Evolutionary conservation across 768 basidiomycete genomes (phyloP), one percentile per base, ranked within the genome.

Genomic region (Fomitopsis pulvina): DNA sequence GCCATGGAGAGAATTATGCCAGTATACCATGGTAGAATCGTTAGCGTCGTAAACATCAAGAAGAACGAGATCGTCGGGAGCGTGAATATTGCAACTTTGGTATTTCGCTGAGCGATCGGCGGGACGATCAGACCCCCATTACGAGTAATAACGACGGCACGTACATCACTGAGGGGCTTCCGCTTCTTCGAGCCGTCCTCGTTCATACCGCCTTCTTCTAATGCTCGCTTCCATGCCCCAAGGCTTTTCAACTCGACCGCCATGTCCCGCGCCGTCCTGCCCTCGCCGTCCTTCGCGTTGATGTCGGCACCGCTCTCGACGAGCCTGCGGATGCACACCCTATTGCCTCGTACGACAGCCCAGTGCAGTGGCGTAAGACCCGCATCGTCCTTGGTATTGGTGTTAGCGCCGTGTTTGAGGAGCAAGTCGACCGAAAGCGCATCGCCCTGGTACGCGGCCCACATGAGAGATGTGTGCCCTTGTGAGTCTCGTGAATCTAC

Each of bases 391-490:
- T 78, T 77, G 11, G 84, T 66, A 51, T 81, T 81, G 0, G 85
- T 74, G 51, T 81, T 87, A 1, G 96, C 93, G 2, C 91, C 91
- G 57, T 94, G 90, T 49, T 83, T 79, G 45, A 99, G 75, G 37
- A 99, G 69, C 41, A 98, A 67, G 55, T 97, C 93, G 4, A 98
- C 93, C 2, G 89, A 92, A 28, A 98, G 78, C 1, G 92, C 93
- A 62, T 99, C 96, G 41, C 96, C 96, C 65, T 99, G 96, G 67
- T 98, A 99, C 8, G 92, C 91, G 4, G 96, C 96, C 96, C 96
- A 99, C 91, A 97, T 96, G 44, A 98, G 75, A 0, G 90, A 77
- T 0, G 95, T 96, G 63, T 98, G 96, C 0, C 96, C 96, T 60
- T 91, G 87, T 1, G 83, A 74, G 65, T 99, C 96, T 34, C 83